Conservation (phyloP, 306 rosid species). For the Cajanus cajan region DNA sequence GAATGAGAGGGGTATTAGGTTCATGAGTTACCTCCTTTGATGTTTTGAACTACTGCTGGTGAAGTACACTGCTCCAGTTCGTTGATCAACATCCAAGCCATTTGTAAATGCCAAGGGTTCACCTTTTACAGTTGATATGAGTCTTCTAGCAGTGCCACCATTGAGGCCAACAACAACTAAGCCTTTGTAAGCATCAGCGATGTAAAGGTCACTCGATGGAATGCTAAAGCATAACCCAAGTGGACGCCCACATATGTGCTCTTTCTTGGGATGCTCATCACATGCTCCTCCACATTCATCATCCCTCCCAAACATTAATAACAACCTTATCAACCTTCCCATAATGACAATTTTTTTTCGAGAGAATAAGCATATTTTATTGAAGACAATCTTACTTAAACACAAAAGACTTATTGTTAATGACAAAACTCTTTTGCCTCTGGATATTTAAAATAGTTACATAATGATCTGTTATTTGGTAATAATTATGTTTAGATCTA, state of each 20-base stretch:
- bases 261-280: conserved; percentile 39
- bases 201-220: conserved; percentile 45
- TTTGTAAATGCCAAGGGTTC: conserved; percentile 51
- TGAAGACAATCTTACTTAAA: too few species aligned
- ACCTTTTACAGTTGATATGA: conserved; percentile 27
- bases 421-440: too few species aligned
- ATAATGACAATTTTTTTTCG: background rate
- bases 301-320: conserved; percentile 37
- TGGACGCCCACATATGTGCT: conserved; percentile 77
- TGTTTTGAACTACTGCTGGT: conserved; percentile 60
- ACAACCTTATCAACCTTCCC: conserved; percentile 12
- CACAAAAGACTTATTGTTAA: too few species aligned
- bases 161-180: conserved; percentile 51
- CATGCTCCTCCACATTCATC: conserved; percentile 58
- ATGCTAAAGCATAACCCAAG: conserved; percentile 57
- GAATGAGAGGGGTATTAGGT: background rate
- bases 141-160: conserved; percentile 45
- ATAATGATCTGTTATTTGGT: background rate
- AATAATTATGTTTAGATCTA: too few species aligned
- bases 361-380: too few species aligned
- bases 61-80: conserved; percentile 53
- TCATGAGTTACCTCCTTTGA: conserved; percentile 51
- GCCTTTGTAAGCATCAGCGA: conserved; percentile 84
- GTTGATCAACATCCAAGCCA: conserved; percentile 59
- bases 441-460: too few species aligned